Conservation (phyloP, 306 rosid genomes). For the Pyrus pyrifolia region DNA sequence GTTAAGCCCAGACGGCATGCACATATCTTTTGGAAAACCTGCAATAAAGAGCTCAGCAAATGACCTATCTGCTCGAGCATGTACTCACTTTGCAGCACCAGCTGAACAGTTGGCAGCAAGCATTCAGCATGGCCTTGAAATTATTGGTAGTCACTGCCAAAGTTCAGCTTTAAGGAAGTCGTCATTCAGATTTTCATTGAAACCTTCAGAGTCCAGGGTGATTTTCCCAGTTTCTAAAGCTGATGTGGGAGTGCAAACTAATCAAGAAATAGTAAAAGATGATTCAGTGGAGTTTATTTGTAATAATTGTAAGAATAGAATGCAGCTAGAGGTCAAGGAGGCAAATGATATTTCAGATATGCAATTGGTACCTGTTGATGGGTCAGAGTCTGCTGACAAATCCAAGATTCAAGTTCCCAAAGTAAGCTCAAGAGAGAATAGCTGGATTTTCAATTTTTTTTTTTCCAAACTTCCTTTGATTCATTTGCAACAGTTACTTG, state of each 20-base stretch:
- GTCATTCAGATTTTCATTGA: conserved; percentile 63
- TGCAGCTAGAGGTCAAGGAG: conserved; percentile 46
- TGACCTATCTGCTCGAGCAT: conserved; percentile 37
- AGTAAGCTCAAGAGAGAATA: conserved; percentile 40
- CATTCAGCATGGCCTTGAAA: conserved; percentile 85
- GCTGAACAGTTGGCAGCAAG: conserved; percentile 85
- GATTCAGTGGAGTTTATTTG: conserved; percentile 46
- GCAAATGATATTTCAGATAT: conserved; percentile 44
- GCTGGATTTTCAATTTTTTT: conserved; percentile 15
- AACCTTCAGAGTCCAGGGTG: conserved; percentile 54
- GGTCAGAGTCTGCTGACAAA: conserved; percentile 56
- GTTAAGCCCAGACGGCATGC: conserved; percentile 24
- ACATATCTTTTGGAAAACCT: conserved; percentile 28
- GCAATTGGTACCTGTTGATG: conserved; percentile 67
- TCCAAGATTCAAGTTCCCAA: conserved; percentile 69
- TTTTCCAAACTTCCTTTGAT: conserved; percentile 8
- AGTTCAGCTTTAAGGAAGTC: conserved; percentile 71
- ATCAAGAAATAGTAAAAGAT: conserved; percentile 36
- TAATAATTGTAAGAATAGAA: conserved; percentile 57
- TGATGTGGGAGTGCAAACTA: conserved; percentile 77
- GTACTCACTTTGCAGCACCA: conserved; percentile 38
- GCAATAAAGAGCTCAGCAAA: conserved; percentile 27
- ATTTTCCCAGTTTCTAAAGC: conserved; percentile 43
- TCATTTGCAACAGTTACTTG: not conserved
- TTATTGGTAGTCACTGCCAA: conserved; percentile 53